Percentiles rank a stretch among this genome's conserved stretches.
Evolutionary conservation across 805 yeast genomes (phyloP).

Genomic region (Millerago galiae): DNA sequence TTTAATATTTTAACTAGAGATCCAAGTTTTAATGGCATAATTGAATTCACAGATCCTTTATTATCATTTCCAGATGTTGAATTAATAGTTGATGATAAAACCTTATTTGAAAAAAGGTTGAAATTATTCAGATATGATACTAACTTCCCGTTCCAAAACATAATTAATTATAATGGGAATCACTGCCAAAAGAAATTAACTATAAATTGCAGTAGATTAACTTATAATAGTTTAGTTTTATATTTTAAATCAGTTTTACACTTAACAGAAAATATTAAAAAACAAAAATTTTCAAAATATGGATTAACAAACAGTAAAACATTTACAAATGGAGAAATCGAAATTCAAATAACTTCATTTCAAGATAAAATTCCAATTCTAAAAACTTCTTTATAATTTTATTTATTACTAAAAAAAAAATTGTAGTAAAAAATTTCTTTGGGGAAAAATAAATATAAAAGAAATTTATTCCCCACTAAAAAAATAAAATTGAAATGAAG

Average conservation of each 20-base stretch:
- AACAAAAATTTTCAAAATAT: background rate
- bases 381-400: background rate
- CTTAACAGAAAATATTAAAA: background rate
- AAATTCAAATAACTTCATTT: background rate
- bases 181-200: background rate
- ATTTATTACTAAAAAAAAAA: too few species aligned
- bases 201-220: conserved; percentile 5
- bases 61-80: background rate
- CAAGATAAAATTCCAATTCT: conserved; percentile 1
- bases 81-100: background rate
- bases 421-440: background rate
- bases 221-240: conserved; percentile 4
- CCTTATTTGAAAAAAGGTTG: background rate
- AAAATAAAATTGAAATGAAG: background rate
- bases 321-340: background rate
- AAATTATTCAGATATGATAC: background rate
- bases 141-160: background rate
- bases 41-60: conserved; percentile 1
- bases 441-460: background rate
- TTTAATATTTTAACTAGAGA: background rate
- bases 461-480: background rate
- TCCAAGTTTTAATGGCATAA: background rate
- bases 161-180: background rate
- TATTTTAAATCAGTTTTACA: conserved; percentile 1
- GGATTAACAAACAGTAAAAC: conserved; percentile 1